Base-by-base conservation (phyloP, 163 green algal species). In the Scenedesmus sp. region DNA sequence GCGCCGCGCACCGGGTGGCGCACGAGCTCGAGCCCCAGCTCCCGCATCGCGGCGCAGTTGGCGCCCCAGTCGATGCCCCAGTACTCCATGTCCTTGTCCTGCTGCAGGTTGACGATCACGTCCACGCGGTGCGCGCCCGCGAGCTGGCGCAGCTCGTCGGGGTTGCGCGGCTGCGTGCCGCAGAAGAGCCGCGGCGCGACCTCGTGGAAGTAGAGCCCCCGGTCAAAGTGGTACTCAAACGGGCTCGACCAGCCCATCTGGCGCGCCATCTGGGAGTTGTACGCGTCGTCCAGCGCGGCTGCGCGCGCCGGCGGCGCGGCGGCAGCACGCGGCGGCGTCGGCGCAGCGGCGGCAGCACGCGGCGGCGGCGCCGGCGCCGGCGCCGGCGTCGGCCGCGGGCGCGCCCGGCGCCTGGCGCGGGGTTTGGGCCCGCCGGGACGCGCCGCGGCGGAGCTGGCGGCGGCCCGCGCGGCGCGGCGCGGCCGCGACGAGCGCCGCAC, bases 21-120 rank as follows among this genome's bases (percentile, higher is more conserved):
- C 22, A 91, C 80, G 51, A 92, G 74, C 17, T 51, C 29, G 24
- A 80, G 22, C 11, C 87, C 88, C 10, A 88, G 77, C 48, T 91
- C 77, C 2, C 67, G 2, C 33, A 86, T 91, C 9, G 74, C 58
- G 0, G 34, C 36, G 34, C 54, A n/a, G 36, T 81, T 81, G 34
- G 74, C 74, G 14, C 29, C 63, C 48, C 60, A 83, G 53, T 83
- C 75, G 26, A 85, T 10, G 18, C 84, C 84, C 94, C 94, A 98
- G 85, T 98, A 90, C 11, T 85, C 64, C 34, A 95, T 88, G 84
- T 98, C 94, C 64, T 93, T 91, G 80, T 97, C 91, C 74, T 97
- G 87, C 74, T 95, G 90, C 54, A 96, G 78, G 77, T 93, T 93
- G 17, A 97, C 69, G 26, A 97, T 84, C 44, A 83, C 75, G 10